Evolutionary conservation across 2,329 filamentous ascomycete genomes (phyloP), one percentile per base, ranked within the genome.

Genomic region (Parastagonospora avenae): DNA sequence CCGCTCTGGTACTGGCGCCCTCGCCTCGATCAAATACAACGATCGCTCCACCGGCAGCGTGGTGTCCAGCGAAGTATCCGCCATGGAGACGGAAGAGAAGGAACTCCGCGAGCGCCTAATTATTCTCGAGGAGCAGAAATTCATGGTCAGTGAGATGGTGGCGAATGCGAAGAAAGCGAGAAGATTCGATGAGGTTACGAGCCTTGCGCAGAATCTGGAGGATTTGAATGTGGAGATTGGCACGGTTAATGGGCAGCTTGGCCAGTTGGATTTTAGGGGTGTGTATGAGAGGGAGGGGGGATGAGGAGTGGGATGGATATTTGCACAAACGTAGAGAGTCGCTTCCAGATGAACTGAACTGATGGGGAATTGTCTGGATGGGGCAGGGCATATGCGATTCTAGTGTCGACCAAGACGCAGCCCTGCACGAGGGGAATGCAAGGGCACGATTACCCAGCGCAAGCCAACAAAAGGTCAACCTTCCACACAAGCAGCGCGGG

Each of bases 101-200:
- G 85, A 90, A 15, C 77, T 95, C 1, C 84, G 89, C 12, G 92
- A 96, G 65, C 80, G 86, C 4, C 77, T 96, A 10, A 89, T 94
- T 28, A 87, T 97, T 6, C 80, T 97, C 1, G 91, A 96, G 71
- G 92, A 97, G 74, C 92, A 97, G 72, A 88, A 87, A 57, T 96
- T 95, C 74, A 85, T 96, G 75, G 91, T 97, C 0, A 85, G 87
- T 32, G 86, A 90, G 62, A 96, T 96, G 91, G 85, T 96, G 38
- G 84, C 84, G 7, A 85, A 87, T 53, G 91, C 92, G 0, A 88
- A 87, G 41, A 87, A 86, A 36, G 84, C 89, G 9, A 80, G 90
- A 27, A 86, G 90, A 51, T 95, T 96, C 60, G 92, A 96, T 65
- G 92, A 97, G 73, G 90, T 95, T 2, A 84, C 85, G 48, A 90